Conservation (phyloP, 768 basidiomycete genomes). For the Hericium alpestre region DNA sequence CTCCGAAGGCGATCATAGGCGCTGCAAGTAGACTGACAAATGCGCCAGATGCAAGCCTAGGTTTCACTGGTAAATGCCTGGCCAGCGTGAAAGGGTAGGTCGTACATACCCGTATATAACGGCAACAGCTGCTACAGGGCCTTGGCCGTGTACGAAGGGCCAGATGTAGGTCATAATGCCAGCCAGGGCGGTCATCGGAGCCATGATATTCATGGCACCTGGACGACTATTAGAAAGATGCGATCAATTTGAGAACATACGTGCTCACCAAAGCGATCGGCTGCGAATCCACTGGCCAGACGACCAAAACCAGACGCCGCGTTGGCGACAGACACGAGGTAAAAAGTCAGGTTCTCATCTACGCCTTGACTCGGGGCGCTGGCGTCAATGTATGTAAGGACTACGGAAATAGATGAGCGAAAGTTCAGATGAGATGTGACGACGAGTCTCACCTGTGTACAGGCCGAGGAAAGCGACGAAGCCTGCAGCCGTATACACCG, state of each 20-base stretch:
- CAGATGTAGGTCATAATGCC: constrained; percentile 56
- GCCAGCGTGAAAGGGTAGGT: background rate
- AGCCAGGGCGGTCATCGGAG: constrained; percentile 45
- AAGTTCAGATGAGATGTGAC: background rate
- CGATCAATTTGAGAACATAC: background rate
- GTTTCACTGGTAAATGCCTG: background rate
- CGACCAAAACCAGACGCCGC: constrained; percentile 56
- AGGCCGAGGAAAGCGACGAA: constrained; percentile 55
- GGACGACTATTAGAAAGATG: background rate
- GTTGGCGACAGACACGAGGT: constrained; percentile 60
- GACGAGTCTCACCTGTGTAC: constrained; percentile 29
- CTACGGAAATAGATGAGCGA: constrained; percentile 20
- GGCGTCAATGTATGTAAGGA: constrained; percentile 57
- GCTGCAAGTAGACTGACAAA: constrained; percentile 46
- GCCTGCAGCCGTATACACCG: constrained; percentile 46
- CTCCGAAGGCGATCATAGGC: constrained; percentile 54
- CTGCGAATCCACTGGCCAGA: constrained; percentile 38
- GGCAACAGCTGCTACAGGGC: constrained; percentile 39
- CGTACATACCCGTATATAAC: constrained; percentile 52
- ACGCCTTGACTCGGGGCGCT: constrained; percentile 44
- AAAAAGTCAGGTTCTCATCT: constrained; percentile 42
- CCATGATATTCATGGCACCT: constrained; percentile 64
- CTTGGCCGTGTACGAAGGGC: constrained; percentile 47
- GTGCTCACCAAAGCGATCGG: constrained; percentile 41
- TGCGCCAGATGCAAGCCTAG: constrained; percentile 50